Conservation (phyloP, 2,329 filamentous ascomycete species). For the Aspergillus sergii region DNA sequence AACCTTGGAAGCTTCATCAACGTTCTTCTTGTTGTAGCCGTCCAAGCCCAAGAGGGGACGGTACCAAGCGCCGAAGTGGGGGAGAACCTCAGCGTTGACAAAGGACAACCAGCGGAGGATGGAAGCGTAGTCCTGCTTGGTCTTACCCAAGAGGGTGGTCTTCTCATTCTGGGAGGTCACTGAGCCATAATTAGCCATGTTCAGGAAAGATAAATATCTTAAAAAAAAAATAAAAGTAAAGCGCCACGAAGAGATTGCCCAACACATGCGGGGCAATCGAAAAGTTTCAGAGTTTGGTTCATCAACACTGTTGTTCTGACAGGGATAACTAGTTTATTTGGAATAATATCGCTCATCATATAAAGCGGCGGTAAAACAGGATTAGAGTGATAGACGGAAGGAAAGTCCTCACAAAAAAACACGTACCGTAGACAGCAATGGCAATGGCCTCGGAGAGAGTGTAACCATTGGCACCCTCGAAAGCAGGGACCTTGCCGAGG, state of each 20-base stretch:
- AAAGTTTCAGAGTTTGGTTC: conserved; percentile 70
- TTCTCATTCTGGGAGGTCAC: conserved; percentile 99
- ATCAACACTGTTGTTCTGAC: conserved; percentile 95
- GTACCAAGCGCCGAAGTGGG: conserved; percentile 77
- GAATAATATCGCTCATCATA: conserved; percentile 76
- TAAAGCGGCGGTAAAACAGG: conserved; percentile 22
- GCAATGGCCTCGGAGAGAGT: conserved; percentile 86
- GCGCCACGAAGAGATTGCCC: conserved; percentile 53
- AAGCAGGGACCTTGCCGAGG: conserved; percentile 89
- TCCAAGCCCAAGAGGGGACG: conserved; percentile 78
- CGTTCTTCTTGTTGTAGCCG: conserved; percentile 96
- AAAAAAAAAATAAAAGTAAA: conserved; percentile 10
- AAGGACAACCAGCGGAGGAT: conserved; percentile 99
- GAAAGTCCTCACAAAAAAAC: conserved; percentile 4
- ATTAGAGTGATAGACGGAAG: conserved; percentile 15
- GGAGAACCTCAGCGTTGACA: conserved; percentile 85
- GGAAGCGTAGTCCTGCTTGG: conserved; percentile 99
- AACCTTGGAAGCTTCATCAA: conserved; percentile 76
- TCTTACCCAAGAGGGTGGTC: conserved; percentile 98
- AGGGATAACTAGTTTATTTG: conserved; percentile 82
- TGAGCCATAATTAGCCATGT: conserved; percentile 27
- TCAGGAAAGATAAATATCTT: conserved; percentile 10
- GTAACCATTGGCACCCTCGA: conserved; percentile 90
- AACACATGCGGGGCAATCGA: conserved; percentile 51
- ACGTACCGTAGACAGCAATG: conserved; percentile 97